Conservation (phyloP, 768 basidiomycete genomes). For the Suillus plorans region DNA sequence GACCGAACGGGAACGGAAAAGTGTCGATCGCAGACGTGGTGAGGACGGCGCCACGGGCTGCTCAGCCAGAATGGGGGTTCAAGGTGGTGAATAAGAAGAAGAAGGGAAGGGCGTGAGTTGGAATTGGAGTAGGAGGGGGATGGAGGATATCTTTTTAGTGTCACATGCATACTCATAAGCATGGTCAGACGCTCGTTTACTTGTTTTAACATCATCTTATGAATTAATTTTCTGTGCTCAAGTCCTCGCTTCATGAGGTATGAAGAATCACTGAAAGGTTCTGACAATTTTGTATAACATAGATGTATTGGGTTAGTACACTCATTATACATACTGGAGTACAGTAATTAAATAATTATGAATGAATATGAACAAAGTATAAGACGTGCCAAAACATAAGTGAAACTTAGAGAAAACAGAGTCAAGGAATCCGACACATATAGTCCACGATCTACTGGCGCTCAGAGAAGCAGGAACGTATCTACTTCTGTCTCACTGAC, state of each 20-base stretch:
- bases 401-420: neutral
- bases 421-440: neutral
- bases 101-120: slow-evolving; percentile 60
- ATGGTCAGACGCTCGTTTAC: neutral
- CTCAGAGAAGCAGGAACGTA: slow-evolving; percentile 24
- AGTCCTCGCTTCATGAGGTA: neutral
- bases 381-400: neutral
- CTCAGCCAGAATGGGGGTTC: slow-evolving; percentile 83
- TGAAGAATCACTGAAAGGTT: neutral
- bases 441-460: slow-evolving; percentile 13
- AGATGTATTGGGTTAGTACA: neutral
- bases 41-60: slow-evolving; percentile 78
- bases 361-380: neutral
- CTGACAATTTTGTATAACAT: neutral
- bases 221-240: neutral
- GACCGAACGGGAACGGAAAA: slow-evolving; percentile 42
- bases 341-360: neutral
- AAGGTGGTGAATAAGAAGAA: slow-evolving; percentile 97
- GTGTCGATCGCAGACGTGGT: slow-evolving; percentile 88
- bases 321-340: neutral
- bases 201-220: slow-evolving; percentile 2
- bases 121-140: neutral
- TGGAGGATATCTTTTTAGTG: neutral
- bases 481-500: slow-evolving; percentile 7
- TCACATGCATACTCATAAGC: neutral